A percentile compares a stretch with the other conserved stretches of the same genome.
These are phyloP conservation scores for Tagetes patula DNA, from an alignment of 129 eudicot genomes.

Conservation along the genomic window DNA sequence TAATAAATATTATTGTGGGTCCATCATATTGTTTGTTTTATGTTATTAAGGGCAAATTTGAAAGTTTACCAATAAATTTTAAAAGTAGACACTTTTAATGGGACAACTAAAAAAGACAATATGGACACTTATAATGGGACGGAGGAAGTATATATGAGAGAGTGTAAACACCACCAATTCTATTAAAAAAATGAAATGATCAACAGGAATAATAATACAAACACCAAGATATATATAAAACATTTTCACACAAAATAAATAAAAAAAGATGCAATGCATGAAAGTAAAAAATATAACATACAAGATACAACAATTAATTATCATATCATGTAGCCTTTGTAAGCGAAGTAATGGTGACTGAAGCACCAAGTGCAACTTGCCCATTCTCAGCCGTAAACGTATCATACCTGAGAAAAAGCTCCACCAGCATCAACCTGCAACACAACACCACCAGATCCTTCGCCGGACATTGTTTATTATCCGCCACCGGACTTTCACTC, in stretches of 20 bases:
- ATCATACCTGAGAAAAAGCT: constrained; percentile 55
- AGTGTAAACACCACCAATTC: no score
- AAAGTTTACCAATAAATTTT: no score
- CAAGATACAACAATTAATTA: background rate
- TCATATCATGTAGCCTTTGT: constrained; percentile 26
- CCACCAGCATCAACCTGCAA: constrained; percentile 60
- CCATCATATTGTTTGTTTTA: no score
- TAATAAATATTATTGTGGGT: no score
- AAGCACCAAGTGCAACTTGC: constrained; percentile 35
- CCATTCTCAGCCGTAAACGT: constrained; percentile 44
- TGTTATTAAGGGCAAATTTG: no score
- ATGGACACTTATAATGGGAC: no score
- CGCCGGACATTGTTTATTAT: constrained; percentile 62
- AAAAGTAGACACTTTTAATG: no score
- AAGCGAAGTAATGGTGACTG: constrained; percentile 48
- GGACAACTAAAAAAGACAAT: no score
- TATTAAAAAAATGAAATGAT: background rate
- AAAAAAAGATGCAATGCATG: background rate
- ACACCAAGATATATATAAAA: background rate
- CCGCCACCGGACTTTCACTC: constrained; percentile 45
- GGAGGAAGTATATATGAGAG: no score
- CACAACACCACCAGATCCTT: constrained; percentile 54
- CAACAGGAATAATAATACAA: background rate
- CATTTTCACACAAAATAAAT: background rate
- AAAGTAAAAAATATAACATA: background rate